phyloP scores from a whole-genome alignment of 352 stramenopile genomes.

The Pythium insidiosum region DNA sequence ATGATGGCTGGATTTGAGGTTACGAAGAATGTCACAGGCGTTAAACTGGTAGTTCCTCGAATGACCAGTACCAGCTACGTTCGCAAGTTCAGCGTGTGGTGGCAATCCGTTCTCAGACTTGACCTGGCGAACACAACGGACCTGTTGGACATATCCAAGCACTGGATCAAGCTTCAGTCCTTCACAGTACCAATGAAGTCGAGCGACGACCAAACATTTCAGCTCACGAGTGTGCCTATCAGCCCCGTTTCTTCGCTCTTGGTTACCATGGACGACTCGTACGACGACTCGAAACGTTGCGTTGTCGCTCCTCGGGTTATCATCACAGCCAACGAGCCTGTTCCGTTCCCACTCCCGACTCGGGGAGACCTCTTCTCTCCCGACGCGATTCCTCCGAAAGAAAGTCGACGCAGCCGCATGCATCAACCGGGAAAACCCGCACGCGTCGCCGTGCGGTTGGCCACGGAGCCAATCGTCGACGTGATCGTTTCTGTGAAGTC shows the following conservation, averaged over 20 bases:
- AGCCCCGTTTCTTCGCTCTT: constrained; percentile 20
- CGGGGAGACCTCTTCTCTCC: constrained; percentile 29
- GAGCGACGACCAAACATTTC: constrained; percentile 25
- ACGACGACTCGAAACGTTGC: constrained; percentile 35
- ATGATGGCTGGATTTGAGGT: constrained; percentile 38
- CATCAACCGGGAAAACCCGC: constrained; percentile 27
- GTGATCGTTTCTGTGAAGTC: constrained; percentile 28
- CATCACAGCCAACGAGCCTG: constrained; percentile 24
- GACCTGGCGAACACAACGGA: too few species aligned
- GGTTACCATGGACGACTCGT: constrained; percentile 43
- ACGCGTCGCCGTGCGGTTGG: constrained; percentile 27
- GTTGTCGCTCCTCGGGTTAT: constrained; percentile 24
- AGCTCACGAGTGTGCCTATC: constrained; percentile 18
- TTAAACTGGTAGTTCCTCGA: constrained; percentile 27
- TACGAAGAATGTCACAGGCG: constrained; percentile 24
- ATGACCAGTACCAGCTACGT: constrained; percentile 41
- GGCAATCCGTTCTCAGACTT: too few species aligned
- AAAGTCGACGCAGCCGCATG: constrained; percentile 48
- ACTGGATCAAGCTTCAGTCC: constrained; percentile 29
- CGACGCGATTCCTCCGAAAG: constrained; percentile 21
- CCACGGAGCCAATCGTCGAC: constrained; percentile 47
- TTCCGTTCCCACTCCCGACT: constrained; percentile 37
- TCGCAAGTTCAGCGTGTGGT: constrained; percentile 37
- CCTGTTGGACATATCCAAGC: constrained; percentile 22
- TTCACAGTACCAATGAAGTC: constrained; percentile 36